Conservation (phyloP, 2,329 filamentous ascomycete species). For the Aspergillus brasiliensis region DNA sequence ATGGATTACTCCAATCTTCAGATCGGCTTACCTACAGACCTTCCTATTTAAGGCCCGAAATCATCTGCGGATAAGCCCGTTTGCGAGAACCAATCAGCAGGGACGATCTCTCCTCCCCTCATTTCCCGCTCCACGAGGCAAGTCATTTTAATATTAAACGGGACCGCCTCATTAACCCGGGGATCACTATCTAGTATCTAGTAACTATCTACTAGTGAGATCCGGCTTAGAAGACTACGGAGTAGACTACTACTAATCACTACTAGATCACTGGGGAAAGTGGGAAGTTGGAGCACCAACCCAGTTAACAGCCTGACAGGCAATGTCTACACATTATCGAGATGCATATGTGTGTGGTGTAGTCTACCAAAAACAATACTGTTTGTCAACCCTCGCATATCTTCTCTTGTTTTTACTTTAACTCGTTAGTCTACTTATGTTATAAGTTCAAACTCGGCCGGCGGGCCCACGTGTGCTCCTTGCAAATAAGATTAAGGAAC, state of each 20-base stretch:
- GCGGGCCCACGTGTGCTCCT: conserved; percentile 19
- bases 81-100: background rate
- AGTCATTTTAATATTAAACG: background rate
- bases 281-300: background rate
- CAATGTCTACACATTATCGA: background rate
- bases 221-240: background rate
- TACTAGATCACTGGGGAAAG: background rate
- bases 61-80: background rate
- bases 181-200: too few relatives aligned
- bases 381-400: background rate
- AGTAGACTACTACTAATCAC: background rate
- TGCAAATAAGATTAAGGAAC: conserved; percentile 20
- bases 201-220: background rate
- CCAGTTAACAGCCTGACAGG: background rate
- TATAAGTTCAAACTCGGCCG: background rate
- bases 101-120: conserved; percentile 3
- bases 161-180: conserved; percentile 3
- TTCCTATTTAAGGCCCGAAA: background rate
- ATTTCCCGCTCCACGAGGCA: conserved; percentile 7
- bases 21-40: too few relatives aligned
- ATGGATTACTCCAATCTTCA: too few relatives aligned
- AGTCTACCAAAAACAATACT: background rate
- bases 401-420: too few relatives aligned
- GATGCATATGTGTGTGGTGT: too few relatives aligned
- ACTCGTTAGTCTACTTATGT: too few relatives aligned